Base-by-base conservation (phyloP, 306 rosid genomes). In the Comarum palustre region DNA sequence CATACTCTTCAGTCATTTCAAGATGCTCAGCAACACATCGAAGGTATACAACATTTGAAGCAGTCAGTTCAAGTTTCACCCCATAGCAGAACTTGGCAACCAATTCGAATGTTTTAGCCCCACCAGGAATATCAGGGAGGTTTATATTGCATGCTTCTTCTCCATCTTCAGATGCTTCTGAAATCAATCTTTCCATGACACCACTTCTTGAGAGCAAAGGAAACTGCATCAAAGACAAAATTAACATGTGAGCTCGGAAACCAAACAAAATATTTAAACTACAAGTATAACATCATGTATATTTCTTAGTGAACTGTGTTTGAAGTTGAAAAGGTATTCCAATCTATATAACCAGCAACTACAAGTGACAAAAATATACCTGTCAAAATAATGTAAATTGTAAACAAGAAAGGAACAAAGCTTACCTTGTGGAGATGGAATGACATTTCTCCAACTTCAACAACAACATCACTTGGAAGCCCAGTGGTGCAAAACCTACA, bases 121-220 rank as follows among this genome's bases (percentile, higher is more conserved):
- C 97, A 9, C 99, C 99, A 54, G 99, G 99, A 82, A 94, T 83
- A 75, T 90, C 89, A 19, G 88, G 73, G 46, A 86, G 84, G 66
- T 59, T 69, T 78, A 94, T 80, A 43, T 66, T 76, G 50, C 84
- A 82, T 76, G 86, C 91, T 82, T 91, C 95, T 73, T 89, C 95
- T 74, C 79, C 81, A 16, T 77, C 86, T 74, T 91, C 91, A 42
- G 95, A 80, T 76, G 87, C 85, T 83, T 88, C 90, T 2, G 99
- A 90, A 71, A 91, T 90, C 88, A 83, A 59, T 80, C 75, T 91
- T 76, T 91, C 97, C 88, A 94, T 79, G 74, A 90, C 88, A 58
- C 97, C 97, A 68, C 99, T 91, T 87, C 91, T 89, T n/a, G 99
- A 94, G 61, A 94, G 97, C 88, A 94, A 87, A 83, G 99, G 99